Percentiles rank a stretch among this genome's conserved stretches.
Evolutionary conservation across 371 early-diverging fungal genomes (phyloP).

Genomic region (Mortierella sp.): DNA sequence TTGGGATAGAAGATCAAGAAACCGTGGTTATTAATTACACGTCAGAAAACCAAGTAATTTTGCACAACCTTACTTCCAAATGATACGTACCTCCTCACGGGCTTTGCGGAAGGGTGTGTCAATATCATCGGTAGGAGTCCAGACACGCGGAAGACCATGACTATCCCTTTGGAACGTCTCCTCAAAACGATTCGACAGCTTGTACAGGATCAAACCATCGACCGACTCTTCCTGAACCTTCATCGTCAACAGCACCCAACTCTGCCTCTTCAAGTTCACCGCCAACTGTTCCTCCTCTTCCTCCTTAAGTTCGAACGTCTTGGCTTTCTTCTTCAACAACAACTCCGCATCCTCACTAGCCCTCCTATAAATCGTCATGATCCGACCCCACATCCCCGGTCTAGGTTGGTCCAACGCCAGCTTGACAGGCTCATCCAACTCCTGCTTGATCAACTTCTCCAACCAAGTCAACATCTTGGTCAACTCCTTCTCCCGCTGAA

Average conservation of each 20-base stretch:
- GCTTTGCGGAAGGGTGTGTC: conserved; percentile 86
- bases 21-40: neutral
- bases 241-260: conserved; percentile 82
- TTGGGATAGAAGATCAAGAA: neutral
- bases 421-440: conserved; percentile 79
- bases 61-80: neutral
- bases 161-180: conserved; percentile 94
- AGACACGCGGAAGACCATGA: conserved; percentile 92
- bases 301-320: conserved; percentile 60
- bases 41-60: neutral
- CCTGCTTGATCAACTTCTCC: conserved; percentile 73
- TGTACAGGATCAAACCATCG: conserved; percentile 83
- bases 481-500: conserved; percentile 83
- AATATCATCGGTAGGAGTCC: conserved; percentile 97
- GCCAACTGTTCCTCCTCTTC: conserved; percentile 62
- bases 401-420: conserved; percentile 77
- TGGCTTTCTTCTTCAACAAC: conserved; percentile 58
- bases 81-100: conserved; percentile 66
- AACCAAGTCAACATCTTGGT: conserved; percentile 79
- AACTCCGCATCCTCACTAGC: conserved; percentile 65
- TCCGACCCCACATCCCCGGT: conserved; percentile 80
- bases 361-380: conserved; percentile 71
- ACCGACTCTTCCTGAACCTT: conserved; percentile 85
- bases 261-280: conserved; percentile 67
- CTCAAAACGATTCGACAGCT: conserved; percentile 86